These are phyloP conservation scores for Mycena chlorophos DNA, from an alignment of 768 basidiomycete species.

Conservation along the genomic window DNA sequence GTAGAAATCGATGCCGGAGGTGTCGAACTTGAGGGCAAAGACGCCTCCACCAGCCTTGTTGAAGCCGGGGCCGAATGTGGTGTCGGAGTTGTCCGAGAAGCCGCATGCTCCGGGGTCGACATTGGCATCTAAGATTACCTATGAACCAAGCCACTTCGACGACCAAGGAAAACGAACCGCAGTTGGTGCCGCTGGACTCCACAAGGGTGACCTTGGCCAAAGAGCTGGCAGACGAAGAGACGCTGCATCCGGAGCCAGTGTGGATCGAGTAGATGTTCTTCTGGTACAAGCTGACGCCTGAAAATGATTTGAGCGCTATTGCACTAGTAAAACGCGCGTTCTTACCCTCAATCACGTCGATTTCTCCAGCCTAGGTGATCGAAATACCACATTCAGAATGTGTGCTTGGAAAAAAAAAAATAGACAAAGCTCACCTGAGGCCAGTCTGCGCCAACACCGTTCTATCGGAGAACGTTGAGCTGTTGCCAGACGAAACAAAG, in stretches of 20 bases:
- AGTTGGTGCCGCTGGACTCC: conserved; percentile 6
- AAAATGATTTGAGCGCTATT: background rate
- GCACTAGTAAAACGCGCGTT: background rate
- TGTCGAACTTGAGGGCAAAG: conserved; percentile 40
- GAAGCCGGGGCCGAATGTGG: conserved; percentile 43
- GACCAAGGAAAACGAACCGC: conserved; percentile 3
- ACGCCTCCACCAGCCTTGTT: conserved; percentile 47
- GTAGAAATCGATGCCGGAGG: conserved; percentile 47
- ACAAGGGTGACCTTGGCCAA: conserved; percentile 11
- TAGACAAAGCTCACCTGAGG: too few relatives aligned
- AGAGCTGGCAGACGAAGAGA: conserved; percentile 13
- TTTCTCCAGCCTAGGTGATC: conserved; percentile 4
- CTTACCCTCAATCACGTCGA: conserved; percentile 7
- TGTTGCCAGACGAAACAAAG: too few relatives aligned
- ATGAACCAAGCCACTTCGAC: background rate
- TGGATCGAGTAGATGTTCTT: conserved; percentile 24
- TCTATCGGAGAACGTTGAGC: too few relatives aligned
- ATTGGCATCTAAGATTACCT: conserved; percentile 12
- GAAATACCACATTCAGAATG: background rate
- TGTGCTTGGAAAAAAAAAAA: too few relatives aligned
- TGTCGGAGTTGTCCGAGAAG: conserved; percentile 31
- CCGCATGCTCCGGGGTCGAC: conserved; percentile 44
- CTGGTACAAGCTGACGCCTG: conserved; percentile 16
- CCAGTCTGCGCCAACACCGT: too few relatives aligned
- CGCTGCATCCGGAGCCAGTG: conserved; percentile 22